phyloP scores from a whole-genome alignment of 1,284 basidiomycete genomes.

The Ustilago lituana region DNA sequence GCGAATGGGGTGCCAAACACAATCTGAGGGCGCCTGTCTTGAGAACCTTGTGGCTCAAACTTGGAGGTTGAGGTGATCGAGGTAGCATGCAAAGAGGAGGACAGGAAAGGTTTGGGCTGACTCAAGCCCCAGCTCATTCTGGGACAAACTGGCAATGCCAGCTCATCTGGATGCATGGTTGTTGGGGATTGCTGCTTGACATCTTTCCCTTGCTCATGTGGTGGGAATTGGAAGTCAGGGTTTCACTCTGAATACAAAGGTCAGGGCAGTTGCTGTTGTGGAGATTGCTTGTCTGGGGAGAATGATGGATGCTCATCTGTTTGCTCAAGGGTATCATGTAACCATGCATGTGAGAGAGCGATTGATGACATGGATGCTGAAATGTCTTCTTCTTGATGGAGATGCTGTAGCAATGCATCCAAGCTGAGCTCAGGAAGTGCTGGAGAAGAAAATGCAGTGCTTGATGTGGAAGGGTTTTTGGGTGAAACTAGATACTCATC shows the following conservation, averaged over 20 bases:
- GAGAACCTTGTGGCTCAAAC: background rate
- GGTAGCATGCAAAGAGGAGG: constrained; percentile 16
- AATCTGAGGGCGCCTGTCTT: background rate
- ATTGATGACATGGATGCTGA: constrained; percentile 12
- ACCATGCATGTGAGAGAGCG: constrained; percentile 10
- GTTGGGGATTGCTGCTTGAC: background rate
- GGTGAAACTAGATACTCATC: background rate
- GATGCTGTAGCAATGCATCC: constrained; percentile 26
- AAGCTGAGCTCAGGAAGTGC: constrained; percentile 33
- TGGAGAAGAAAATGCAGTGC: constrained; percentile 25
- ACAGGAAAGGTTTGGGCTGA: constrained; percentile 21
- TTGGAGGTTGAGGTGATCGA: constrained; percentile 21
- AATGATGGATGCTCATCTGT: background rate
- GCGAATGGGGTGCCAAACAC: constrained; percentile 27
- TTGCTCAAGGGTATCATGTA: background rate
- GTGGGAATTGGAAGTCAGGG: background rate
- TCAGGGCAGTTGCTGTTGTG: no score
- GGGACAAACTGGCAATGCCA: constrained; percentile 7
- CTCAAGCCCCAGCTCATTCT: constrained; percentile 25
- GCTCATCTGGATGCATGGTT: background rate
- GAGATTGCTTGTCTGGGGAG: background rate
- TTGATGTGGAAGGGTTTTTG: constrained; percentile 2
- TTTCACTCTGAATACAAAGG: no score
- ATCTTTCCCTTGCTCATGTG: background rate
- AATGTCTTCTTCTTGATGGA: constrained; percentile 22